Conservation (phyloP, 352 stramenopile species). For the Globisporangium middletonii region DNA sequence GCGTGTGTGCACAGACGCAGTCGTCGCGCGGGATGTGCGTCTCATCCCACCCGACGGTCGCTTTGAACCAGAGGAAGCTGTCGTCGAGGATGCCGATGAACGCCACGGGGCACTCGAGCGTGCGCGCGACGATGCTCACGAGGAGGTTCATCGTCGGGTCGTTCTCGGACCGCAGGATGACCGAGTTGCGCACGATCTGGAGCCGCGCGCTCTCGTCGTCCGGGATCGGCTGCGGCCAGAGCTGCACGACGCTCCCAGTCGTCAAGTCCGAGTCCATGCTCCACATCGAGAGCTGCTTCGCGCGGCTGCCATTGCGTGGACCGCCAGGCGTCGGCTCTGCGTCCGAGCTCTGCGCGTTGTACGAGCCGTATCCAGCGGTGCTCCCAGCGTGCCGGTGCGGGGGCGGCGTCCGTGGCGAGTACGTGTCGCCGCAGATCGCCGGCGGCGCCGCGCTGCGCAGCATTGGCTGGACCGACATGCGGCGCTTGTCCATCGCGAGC, state of each 20-base stretch:
- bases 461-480: conserved; percentile 19
- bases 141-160: conserved; percentile 74
- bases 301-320: conserved; percentile 4
- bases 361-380: neutral
- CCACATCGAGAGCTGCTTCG: conserved; percentile 44
- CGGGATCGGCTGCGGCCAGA: conserved; percentile 46
- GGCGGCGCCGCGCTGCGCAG: neutral
- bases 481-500: conserved; percentile 17
- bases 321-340: neutral
- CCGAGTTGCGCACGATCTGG: conserved; percentile 42
- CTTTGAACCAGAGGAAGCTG: conserved; percentile 54
- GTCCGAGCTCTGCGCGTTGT: neutral
- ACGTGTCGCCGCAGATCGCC: neutral
- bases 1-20: conserved; percentile 42
- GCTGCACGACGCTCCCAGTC: conserved; percentile 52
- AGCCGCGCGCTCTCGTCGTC: conserved; percentile 44
- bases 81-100: conserved; percentile 68
- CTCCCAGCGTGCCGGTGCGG: no score
- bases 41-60: conserved; percentile 52
- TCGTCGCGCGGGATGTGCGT: conserved; percentile 50
- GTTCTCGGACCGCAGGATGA: conserved; percentile 39
- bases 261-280: conserved; percentile 62
- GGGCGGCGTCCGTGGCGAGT: neutral
- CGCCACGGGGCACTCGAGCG: conserved; percentile 55
- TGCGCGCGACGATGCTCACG: conserved; percentile 60